A percentile compares a stretch with the other conserved stretches of the same genome.
These are phyloP conservation scores for Herpetospermum pedunculosum DNA, from an alignment of 306 rosid species.

Conservation along the genomic window DNA sequence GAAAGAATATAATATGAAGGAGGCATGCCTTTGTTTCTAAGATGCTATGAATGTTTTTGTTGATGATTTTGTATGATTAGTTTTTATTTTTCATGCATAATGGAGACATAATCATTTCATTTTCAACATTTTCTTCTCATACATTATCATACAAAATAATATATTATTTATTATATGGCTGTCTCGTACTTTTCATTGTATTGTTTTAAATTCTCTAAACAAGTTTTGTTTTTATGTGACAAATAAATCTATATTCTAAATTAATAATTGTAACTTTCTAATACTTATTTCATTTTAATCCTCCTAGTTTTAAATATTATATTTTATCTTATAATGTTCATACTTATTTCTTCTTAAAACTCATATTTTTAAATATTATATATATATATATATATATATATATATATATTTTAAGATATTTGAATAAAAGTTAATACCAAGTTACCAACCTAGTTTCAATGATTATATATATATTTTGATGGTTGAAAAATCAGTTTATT, in stretches of 20 bases:
- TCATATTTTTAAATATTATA: no score
- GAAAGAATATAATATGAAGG: background rate
- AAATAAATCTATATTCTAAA: background rate
- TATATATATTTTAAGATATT: no score
- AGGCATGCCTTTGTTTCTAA: conserved; percentile 8
- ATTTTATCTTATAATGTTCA: no score
- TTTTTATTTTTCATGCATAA: conserved; percentile 11
- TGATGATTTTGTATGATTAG: conserved; percentile 7
- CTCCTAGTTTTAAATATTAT: no score
- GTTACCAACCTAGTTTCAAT: no score
- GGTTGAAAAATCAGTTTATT: no score
- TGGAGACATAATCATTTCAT: conserved; percentile 13
- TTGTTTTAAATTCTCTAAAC: background rate
- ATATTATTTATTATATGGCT: background rate
- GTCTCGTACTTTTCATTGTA: background rate
- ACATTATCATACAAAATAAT: conserved; percentile 5
- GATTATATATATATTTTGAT: no score
- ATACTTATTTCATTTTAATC: no score
- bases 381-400: no score
- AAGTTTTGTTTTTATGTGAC: background rate
- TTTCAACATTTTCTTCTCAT: conserved; percentile 7
- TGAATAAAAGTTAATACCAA: no score
- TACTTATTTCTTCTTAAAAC: no score
- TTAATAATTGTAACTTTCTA: background rate
- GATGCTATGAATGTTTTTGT: conserved; percentile 11